phyloP scores from a whole-genome alignment of 2,329 filamentous ascomycete species.

The Cladorrhinum sp. region DNA sequence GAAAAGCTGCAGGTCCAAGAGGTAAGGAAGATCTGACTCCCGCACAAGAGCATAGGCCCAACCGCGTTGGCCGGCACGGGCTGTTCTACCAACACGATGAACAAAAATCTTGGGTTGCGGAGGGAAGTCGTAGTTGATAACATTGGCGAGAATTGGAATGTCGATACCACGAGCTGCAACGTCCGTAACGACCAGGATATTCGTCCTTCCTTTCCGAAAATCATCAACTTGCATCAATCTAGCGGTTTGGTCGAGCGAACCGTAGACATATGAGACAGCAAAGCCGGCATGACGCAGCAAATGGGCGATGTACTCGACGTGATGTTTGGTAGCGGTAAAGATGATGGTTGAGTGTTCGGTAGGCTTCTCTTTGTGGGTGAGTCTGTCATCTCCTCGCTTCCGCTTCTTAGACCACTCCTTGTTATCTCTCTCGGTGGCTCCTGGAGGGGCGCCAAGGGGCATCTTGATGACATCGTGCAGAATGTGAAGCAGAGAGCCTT shows the following conservation, averaged over 20 bases:
- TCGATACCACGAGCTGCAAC: slow-evolving; percentile 96
- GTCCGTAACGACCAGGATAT: slow-evolving; percentile 93
- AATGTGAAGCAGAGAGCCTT: slow-evolving; percentile 85
- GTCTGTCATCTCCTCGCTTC: slow-evolving; percentile 58
- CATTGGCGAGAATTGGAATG: slow-evolving; percentile 92
- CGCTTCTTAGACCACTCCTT: slow-evolving; percentile 63
- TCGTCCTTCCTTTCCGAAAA: slow-evolving; percentile 78
- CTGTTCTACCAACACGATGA: slow-evolving; percentile 92
- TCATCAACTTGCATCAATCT: slow-evolving; percentile 88
- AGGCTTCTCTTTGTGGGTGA: slow-evolving; percentile 63
- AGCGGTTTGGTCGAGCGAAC: slow-evolving; percentile 89
- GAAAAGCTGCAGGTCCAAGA: slow-evolving; percentile 92
- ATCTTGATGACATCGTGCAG: slow-evolving; percentile 91
- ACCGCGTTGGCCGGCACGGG: slow-evolving; percentile 84
- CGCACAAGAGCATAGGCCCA: slow-evolving; percentile 94
- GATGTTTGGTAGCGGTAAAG: slow-evolving; percentile 93
- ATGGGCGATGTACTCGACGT: slow-evolving; percentile 86
- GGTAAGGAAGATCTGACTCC: slow-evolving; percentile 83
- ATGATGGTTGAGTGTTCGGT: slow-evolving; percentile 91
- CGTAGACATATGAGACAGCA: slow-evolving; percentile 90
- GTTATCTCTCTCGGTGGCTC: slow-evolving; percentile 45
- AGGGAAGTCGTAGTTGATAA: slow-evolving; percentile 98
- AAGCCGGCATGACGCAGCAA: slow-evolving; percentile 81
- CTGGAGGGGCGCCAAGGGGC: slow-evolving; percentile 63
- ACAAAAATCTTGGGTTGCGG: slow-evolving; percentile 96